phyloP scores from a whole-genome alignment of 768 basidiomycete genomes.

The Calocera viscosa region DNA sequence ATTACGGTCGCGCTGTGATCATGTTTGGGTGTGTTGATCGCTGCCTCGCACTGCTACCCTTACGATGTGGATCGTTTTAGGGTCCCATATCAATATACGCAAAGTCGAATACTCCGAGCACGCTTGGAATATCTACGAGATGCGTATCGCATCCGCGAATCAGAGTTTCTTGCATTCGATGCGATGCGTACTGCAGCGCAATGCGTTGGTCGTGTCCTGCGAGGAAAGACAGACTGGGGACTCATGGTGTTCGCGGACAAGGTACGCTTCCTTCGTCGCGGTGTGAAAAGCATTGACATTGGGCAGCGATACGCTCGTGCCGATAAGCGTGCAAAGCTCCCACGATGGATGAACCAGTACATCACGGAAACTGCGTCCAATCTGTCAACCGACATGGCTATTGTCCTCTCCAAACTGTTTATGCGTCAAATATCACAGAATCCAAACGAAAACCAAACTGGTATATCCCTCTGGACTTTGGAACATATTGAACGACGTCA shows the following conservation, averaged over 20 bases:
- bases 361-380: conserved; percentile 98
- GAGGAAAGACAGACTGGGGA: conserved; percentile 99
- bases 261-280: conserved; percentile 33
- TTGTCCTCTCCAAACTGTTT: conserved; percentile 87
- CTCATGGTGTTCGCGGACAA: conserved; percentile 99
- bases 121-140: conserved; percentile 96
- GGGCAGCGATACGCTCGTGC: conserved; percentile 76
- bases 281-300: not conserved
- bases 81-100: conserved; percentile 95
- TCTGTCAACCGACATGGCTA: conserved; percentile 93
- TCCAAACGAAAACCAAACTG: conserved; percentile 89
- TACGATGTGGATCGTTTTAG: conserved; percentile 30
- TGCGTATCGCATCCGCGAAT: conserved; percentile 94
- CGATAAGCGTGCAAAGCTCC: conserved; percentile 89
- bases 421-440: conserved; percentile 99
- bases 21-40: conserved; percentile 80
- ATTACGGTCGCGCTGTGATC: conserved; percentile 96
- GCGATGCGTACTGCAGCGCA: conserved; percentile 99
- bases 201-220: conserved; percentile 92
- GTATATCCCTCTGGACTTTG: conserved; percentile 86
- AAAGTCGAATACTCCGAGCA: conserved; percentile 92
- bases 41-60: not conserved
- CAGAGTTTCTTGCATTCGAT: conserved; percentile 97
- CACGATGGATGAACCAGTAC: conserved; percentile 98
- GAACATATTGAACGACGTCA: conserved; percentile 84